Evolutionary conservation across 257 asterid genomes (phyloP).

Genomic region (Leonotis leonurus): DNA sequence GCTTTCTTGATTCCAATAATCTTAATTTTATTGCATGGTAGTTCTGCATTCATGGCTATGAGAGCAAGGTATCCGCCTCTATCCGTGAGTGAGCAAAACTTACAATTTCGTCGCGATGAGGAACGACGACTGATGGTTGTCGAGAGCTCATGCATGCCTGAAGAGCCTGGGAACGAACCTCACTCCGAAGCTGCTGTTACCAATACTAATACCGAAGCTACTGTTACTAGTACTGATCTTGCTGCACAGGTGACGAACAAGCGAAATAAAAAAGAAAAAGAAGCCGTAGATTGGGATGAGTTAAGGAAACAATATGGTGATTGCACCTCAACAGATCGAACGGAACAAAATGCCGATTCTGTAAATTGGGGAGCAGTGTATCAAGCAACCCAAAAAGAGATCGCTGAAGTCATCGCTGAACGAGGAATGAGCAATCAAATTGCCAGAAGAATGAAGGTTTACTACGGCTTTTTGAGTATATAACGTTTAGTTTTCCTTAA

Average conservation of each 20-base stretch:
- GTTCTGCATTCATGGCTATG: slow-evolving; percentile 50
- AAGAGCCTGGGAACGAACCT: not conserved
- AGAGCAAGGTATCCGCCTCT: slow-evolving; percentile 35
- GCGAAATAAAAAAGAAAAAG: slow-evolving; percentile 3
- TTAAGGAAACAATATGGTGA: slow-evolving; percentile 25
- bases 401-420: slow-evolving; percentile 23
- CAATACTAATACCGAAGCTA: no score
- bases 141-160: not conserved
- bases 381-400: slow-evolving; percentile 22
- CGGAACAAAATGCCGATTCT: slow-evolving; percentile 20
- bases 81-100: not conserved
- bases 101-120: not conserved
- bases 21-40: slow-evolving; percentile 10
- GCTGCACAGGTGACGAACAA: not conserved
- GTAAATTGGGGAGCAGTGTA: slow-evolving; percentile 57
- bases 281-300: slow-evolving; percentile 35
- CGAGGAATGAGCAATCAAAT: slow-evolving; percentile 47
- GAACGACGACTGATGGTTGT: not conserved
- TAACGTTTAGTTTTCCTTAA: not conserved
- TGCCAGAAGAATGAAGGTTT: slow-evolving; percentile 50
- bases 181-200: not conserved
- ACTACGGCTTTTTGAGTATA: not conserved
- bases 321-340: slow-evolving; percentile 2
- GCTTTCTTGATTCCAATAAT: no score
- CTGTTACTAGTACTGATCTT: no score